Percentiles rank a stretch among this genome's conserved stretches.
Conservation (phyloP, 352 stramenopile genomes). For the Albugo candida region DNA sequence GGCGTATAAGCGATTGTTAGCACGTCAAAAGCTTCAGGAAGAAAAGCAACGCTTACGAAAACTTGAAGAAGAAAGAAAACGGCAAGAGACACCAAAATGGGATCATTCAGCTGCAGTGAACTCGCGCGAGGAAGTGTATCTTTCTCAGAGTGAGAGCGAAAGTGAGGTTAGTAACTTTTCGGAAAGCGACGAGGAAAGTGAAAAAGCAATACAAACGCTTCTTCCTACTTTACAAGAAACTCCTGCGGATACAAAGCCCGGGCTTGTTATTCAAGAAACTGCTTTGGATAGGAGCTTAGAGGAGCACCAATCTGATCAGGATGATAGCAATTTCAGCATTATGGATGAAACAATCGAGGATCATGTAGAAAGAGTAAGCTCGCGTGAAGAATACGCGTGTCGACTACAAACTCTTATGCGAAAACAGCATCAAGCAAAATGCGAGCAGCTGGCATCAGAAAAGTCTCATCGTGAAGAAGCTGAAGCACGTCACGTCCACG, state of each 20-base stretch:
- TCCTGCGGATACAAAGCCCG: too few species aligned
- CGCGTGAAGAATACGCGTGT: too few species aligned
- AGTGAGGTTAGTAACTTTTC: conserved; percentile 60
- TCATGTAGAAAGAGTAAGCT: too few species aligned
- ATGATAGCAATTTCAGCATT: too few species aligned
- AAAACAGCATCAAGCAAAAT: not conserved
- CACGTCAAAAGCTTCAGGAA: conserved; percentile 27
- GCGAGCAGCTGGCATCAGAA: too few species aligned
- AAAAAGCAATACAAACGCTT: conserved; percentile 30
- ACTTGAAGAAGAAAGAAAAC: conserved; percentile 7
- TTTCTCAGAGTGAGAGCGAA: conserved; percentile 16
- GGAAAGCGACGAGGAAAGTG: conserved; percentile 28
- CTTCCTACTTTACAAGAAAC: too few species aligned
- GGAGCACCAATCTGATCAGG: too few species aligned
- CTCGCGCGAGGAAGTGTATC: not conserved
- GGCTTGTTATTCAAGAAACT: conserved; percentile 12
- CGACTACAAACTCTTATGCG: not conserved
- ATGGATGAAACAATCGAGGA: too few species aligned
- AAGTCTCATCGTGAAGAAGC: conserved; percentile 1
- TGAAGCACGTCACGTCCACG: too few species aligned
- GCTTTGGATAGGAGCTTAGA: too few species aligned
- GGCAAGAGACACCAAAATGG: conserved; percentile 1
- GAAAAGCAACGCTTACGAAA: conserved; percentile 27
- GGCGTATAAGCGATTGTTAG: conserved; percentile 35
- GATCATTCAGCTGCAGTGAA: too few species aligned